Percentiles rank a stretch among this genome's conserved stretches.
Conservation (phyloP, 495 filamentous ascomycete genomes). For the Tetracladium setigerum region DNA sequence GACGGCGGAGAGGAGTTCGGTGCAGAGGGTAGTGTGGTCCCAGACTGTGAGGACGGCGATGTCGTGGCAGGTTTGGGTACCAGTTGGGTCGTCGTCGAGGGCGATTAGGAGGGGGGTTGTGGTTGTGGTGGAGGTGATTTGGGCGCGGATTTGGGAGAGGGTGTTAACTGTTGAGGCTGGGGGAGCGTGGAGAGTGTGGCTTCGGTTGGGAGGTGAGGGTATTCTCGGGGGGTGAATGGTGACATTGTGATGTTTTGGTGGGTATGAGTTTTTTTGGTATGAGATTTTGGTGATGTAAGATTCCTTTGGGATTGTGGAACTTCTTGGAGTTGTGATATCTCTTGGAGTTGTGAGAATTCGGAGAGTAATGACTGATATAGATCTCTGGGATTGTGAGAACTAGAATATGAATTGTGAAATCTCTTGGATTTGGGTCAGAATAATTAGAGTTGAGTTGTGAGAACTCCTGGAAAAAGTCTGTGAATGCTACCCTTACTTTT, state of each 20-base stretch:
- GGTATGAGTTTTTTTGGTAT: neutral
- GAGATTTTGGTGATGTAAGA: conserved; percentile 6
- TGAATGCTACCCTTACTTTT: no score
- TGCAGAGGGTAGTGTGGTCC: conserved; percentile 32
- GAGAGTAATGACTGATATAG: no score
- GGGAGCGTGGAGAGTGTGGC: conserved; percentile 3
- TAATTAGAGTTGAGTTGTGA: no score
- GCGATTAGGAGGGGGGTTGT: conserved; percentile 32
- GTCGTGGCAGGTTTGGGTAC: conserved; percentile 50
- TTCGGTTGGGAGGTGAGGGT: neutral
- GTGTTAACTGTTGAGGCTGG: neutral
- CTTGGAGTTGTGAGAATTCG: conserved; percentile 41
- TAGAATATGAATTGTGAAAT: no score
- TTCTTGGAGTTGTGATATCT: conserved; percentile 1
- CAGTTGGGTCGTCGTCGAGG: conserved; percentile 49
- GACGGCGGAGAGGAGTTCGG: conserved; percentile 30
- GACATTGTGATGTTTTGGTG: neutral
- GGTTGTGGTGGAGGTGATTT: conserved; percentile 2
- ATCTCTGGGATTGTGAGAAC: no score
- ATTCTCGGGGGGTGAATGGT: conserved; percentile 2
- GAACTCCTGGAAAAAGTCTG: no score
- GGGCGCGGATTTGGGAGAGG: neutral
- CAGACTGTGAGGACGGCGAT: conserved; percentile 49
- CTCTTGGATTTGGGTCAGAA: no score
- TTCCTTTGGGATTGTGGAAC: no score